phyloP scores from a whole-genome alignment of 805 yeast genomes.

The Lipomyces mesembrius region DNA sequence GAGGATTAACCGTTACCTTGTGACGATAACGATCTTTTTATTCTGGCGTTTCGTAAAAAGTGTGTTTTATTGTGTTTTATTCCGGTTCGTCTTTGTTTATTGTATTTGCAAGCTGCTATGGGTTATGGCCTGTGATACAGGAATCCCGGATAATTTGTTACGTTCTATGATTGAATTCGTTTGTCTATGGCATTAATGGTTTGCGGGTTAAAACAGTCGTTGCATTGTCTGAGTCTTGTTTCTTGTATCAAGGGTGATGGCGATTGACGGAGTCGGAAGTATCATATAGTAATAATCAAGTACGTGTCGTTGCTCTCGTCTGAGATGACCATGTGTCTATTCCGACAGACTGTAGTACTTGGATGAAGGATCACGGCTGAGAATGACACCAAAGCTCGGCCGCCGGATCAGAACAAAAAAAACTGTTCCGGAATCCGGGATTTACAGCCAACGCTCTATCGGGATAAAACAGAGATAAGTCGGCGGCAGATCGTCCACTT shows the following conservation, averaged over 20 bases:
- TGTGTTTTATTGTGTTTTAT: neutral
- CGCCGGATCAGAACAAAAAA: neutral
- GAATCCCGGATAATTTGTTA: neutral
- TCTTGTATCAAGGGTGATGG: neutral
- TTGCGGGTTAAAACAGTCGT: neutral
- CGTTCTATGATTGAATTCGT: neutral
- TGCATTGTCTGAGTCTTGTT: neutral
- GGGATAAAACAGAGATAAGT: neutral
- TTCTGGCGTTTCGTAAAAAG: neutral
- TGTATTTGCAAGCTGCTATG: neutral
- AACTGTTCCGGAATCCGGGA: neutral
- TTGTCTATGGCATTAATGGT: constrained; percentile 1
- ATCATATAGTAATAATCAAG: neutral
- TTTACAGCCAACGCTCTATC: neutral
- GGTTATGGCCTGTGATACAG: neutral
- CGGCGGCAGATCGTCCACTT: neutral
- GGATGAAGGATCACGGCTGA: neutral
- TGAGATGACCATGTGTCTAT: neutral
- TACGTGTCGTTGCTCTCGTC: neutral
- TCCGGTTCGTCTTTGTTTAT: neutral
- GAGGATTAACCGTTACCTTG: neutral
- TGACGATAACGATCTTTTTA: neutral
- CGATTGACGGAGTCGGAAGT: neutral
- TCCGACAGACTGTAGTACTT: neutral
- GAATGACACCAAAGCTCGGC: no score